These are phyloP conservation scores for Diutina sp. DNA, from an alignment of 1,139 yeast species.

Conservation along the genomic window DNA sequence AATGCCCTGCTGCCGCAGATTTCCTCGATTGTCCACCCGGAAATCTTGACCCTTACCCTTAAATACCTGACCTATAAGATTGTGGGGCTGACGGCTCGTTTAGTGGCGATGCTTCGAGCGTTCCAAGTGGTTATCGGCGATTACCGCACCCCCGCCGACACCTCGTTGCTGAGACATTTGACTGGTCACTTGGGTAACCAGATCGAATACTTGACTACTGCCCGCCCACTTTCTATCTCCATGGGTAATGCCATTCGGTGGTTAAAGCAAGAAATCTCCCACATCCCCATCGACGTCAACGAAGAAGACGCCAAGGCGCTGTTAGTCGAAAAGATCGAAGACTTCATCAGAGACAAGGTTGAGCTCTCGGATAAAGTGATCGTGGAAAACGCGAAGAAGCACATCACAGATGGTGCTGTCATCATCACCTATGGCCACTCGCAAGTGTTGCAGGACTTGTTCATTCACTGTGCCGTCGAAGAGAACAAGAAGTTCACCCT, in stretches of 20 bases:
- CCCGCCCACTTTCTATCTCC: constrained; percentile 82
- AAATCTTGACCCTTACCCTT: constrained; percentile 64
- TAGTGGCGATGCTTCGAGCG: constrained; percentile 74
- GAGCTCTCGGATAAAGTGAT: constrained; percentile 78
- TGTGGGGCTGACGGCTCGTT: constrained; percentile 83
- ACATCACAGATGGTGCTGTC: constrained; percentile 66
- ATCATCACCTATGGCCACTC: constrained; percentile 85
- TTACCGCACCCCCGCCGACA: constrained; percentile 75
- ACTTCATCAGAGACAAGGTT: constrained; percentile 73
- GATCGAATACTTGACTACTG: constrained; percentile 82
- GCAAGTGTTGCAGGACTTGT: constrained; percentile 65
- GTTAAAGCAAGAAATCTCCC: constrained; percentile 88
- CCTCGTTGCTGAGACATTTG: constrained; percentile 77
- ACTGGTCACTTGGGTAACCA: constrained; percentile 88
- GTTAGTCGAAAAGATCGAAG: constrained; percentile 59
- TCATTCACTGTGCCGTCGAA: constrained; percentile 52
- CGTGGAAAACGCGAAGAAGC: constrained; percentile 67
- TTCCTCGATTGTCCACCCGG: constrained; percentile 75
- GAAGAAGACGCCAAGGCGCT: constrained; percentile 65
- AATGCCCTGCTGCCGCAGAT: constrained; percentile 51
- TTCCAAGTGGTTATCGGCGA: constrained; percentile 72
- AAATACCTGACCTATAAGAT: constrained; percentile 74
- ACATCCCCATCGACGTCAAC: constrained; percentile 54
- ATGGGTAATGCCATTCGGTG: constrained; percentile 98
- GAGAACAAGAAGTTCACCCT: constrained; percentile 63